These are phyloP conservation scores for Aotearoamyces nothofagi DNA, from an alignment of 2,329 filamentous ascomycete species.

Conservation along the genomic window DNA sequence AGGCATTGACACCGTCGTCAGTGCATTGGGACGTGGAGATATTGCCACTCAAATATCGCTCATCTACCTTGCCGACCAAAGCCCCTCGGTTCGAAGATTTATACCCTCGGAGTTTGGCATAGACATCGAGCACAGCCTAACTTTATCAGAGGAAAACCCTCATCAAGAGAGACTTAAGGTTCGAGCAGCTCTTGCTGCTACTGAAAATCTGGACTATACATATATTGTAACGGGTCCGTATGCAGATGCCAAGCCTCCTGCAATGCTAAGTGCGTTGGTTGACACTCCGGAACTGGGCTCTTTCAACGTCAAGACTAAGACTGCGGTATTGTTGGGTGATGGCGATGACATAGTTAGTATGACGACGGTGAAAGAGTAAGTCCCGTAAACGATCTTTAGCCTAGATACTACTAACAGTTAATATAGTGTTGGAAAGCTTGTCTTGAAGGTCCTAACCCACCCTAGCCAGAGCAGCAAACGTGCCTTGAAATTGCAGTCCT, in stretches of 20 bases:
- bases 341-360: constrained; percentile 48
- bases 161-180: constrained; percentile 58
- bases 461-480: constrained; percentile 20
- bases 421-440: constrained; percentile 25
- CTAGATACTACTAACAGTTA: no score
- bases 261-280: constrained; percentile 2
- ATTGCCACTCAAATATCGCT: no score
- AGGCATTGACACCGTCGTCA: not conserved
- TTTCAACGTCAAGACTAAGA: constrained; percentile 40
- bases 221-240: constrained; percentile 60
- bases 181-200: constrained; percentile 39
- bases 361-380: constrained; percentile 58
- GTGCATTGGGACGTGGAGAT: not conserved
- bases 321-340: constrained; percentile 44
- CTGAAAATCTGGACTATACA: constrained; percentile 41
- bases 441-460: constrained; percentile 21
- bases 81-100: constrained; percentile 47
- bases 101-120: constrained; percentile 40
- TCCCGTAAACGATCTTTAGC: constrained; percentile 8
- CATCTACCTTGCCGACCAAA: constrained; percentile 39
- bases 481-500: constrained; percentile 21
- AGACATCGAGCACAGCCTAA: constrained; percentile 36
- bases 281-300: constrained; percentile 27
- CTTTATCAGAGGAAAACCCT: constrained; percentile 52
- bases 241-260: constrained; percentile 29